Evolutionary conservation across 2,329 filamentous ascomycete genomes (phyloP).

Genomic region (Colletotrichum somersetense): DNA sequence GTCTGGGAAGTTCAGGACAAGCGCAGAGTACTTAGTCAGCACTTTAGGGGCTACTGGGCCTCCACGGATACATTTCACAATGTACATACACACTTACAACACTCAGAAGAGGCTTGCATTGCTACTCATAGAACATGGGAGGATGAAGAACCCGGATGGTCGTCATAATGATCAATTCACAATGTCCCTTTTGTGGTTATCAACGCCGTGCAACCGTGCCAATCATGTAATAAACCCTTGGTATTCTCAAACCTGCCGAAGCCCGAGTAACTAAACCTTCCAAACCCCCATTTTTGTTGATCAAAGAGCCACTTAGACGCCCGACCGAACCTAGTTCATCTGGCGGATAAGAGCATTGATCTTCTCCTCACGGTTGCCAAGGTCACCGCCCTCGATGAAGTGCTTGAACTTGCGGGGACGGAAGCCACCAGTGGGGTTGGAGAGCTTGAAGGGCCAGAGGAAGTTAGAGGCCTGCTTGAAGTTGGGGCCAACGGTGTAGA

Average conservation of each 20-base stretch:
- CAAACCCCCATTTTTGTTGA: constrained; percentile 47
- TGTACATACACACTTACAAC: background rate
- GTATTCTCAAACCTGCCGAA: constrained; percentile 44
- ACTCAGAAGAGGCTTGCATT: constrained; percentile 39
- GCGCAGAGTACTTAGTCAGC: background rate
- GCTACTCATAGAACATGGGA: constrained; percentile 38
- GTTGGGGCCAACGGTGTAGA: constrained; percentile 98
- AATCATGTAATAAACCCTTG: constrained; percentile 41
- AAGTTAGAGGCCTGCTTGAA: constrained; percentile 99
- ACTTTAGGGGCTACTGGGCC: no score
- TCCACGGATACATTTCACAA: background rate
- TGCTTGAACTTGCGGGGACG: constrained; percentile 97
- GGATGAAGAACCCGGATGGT: constrained; percentile 32
- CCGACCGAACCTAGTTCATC: constrained; percentile 83
- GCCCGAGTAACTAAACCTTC: constrained; percentile 47
- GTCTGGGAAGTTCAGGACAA: background rate
- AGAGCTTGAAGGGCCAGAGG: constrained; percentile 99
- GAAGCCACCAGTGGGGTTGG: constrained; percentile 98
- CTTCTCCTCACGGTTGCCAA: constrained; percentile 98
- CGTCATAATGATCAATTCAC: constrained; percentile 50
- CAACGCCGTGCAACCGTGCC: constrained; percentile 54
- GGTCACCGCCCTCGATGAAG: constrained; percentile 98
- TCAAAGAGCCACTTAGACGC: constrained; percentile 22
- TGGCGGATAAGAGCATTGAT: constrained; percentile 97
- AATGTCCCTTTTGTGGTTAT: constrained; percentile 46